phyloP scores from a whole-genome alignment of 179 eudicot genomes.

The Silene vulgaris region DNA sequence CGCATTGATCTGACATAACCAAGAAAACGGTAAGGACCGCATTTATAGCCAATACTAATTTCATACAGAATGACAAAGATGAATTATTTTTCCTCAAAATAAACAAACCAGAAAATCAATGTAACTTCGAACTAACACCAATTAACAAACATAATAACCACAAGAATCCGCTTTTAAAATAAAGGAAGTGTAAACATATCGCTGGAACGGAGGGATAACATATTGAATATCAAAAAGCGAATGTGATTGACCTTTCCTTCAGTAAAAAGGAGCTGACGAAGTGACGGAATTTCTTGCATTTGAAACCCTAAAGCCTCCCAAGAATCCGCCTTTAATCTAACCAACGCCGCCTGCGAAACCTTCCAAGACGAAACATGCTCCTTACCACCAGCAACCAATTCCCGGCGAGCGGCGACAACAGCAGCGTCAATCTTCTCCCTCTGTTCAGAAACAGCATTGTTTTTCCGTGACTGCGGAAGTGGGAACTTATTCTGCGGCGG shows the following conservation, averaged over 20 bases:
- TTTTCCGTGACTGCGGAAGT: background rate
- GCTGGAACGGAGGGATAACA: too few relatives aligned
- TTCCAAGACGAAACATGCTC: conserved; percentile 67
- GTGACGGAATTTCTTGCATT: conserved; percentile 60
- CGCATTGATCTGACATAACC: conserved; percentile 54
- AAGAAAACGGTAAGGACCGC: background rate
- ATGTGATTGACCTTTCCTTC: conserved; percentile 65
- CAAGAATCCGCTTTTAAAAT: too few relatives aligned
- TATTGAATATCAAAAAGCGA: background rate
- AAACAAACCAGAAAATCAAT: background rate
- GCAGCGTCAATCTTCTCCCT: conserved; percentile 43
- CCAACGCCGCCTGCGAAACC: conserved; percentile 56
- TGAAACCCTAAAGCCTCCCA: conserved; percentile 72
- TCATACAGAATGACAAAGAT: background rate
- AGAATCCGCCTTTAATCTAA: conserved; percentile 49
- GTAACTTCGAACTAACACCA: too few relatives aligned
- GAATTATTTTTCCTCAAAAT: background rate
- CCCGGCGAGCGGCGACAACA: conserved; percentile 37
- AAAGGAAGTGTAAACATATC: too few relatives aligned
- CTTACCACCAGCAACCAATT: conserved; percentile 29
- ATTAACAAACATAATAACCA: too few relatives aligned
- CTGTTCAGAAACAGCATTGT: background rate
- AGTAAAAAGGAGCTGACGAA: conserved; percentile 35
- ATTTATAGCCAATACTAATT: background rate
- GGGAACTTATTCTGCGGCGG: background rate